Percentiles rank a stretch among this genome's conserved stretches.
These are phyloP conservation scores for Phialocephala subalpina DNA, from an alignment of 2,329 filamentous ascomycete species.

Conservation along the genomic window DNA sequence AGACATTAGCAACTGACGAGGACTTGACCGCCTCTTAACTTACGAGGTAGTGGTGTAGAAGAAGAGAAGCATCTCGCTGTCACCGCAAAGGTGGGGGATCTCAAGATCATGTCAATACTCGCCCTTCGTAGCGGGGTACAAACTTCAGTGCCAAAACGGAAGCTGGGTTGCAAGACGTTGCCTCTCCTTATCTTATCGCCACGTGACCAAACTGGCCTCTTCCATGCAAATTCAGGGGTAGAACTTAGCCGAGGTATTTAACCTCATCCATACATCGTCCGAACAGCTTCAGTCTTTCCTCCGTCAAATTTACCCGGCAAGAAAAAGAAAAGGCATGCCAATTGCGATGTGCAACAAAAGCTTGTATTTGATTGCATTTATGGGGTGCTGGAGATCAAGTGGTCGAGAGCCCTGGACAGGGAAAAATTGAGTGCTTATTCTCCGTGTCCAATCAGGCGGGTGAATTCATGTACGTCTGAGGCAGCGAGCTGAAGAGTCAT, in stretches of 20 bases:
- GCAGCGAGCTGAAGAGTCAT: slow-evolving; percentile 4
- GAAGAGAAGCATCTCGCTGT: not conserved
- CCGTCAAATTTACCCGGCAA: not conserved
- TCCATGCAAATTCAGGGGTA: not conserved
- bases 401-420: not conserved
- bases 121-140: not conserved
- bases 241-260: slow-evolving; percentile 11
- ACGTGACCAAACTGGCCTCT: not conserved
- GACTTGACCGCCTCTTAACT: not conserved
- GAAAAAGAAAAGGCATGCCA: slow-evolving; percentile 19
- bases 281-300: slow-evolving; percentile 6
- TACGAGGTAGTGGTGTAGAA: not conserved
- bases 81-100: not conserved
- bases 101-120: slow-evolving; percentile 14
- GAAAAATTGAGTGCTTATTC: slow-evolving; percentile 1
- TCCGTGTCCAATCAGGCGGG: slow-evolving; percentile 2
- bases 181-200: slow-evolving; percentile 8
- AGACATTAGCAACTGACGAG: not conserved
- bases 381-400: not conserved
- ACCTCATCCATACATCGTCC: slow-evolving; percentile 1
- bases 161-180: not conserved
- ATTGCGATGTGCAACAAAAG: slow-evolving; percentile 22
- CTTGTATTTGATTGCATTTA: not conserved
- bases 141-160: not conserved
- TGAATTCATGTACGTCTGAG: not conserved